A percentile compares a stretch with the other conserved stretches of the same genome.
These are phyloP conservation scores for Penicillium bialowiezense DNA, from an alignment of 495 filamentous ascomycete species.

Conservation along the genomic window DNA sequence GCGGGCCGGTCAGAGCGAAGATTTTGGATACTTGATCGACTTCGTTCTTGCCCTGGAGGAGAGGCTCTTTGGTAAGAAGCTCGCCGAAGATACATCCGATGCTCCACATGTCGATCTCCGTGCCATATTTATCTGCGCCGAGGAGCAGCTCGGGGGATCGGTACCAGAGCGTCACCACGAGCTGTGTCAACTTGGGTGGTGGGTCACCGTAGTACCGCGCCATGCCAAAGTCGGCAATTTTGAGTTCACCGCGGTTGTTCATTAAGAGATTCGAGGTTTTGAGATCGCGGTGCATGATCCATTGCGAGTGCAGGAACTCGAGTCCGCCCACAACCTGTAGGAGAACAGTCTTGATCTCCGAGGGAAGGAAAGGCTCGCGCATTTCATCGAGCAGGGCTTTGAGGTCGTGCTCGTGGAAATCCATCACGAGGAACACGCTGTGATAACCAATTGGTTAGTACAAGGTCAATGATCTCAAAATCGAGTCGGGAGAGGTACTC, in stretches of 20 bases:
- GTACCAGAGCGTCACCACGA: slow-evolving; percentile 98
- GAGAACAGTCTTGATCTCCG: slow-evolving; percentile 88
- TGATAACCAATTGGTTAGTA: slow-evolving; percentile 16
- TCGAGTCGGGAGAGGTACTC: slow-evolving; percentile 25
- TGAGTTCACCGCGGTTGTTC: slow-evolving; percentile 92
- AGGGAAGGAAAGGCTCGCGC: slow-evolving; percentile 88
- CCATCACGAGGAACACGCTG: slow-evolving; percentile 94
- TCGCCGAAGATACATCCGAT: slow-evolving; percentile 96
- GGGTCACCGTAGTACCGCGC: slow-evolving; percentile 86
- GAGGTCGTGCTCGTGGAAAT: slow-evolving; percentile 97
- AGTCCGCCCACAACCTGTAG: slow-evolving; percentile 79
- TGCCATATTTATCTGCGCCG: slow-evolving; percentile 72
- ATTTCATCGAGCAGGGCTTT: slow-evolving; percentile 92
- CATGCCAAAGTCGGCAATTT: slow-evolving; percentile 98
- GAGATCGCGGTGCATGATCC: slow-evolving; percentile 95
- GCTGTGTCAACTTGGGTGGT: slow-evolving; percentile 78
- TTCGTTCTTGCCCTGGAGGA: slow-evolving; percentile 91
- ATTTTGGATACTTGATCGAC: slow-evolving; percentile 83
- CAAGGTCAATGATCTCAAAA: not conserved
- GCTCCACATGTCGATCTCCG: slow-evolving; percentile 90
- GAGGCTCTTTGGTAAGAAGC: slow-evolving; percentile 75
- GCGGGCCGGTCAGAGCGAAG: slow-evolving; percentile 88
- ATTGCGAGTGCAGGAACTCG: slow-evolving; percentile 81
- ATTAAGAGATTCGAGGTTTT: slow-evolving; percentile 96
- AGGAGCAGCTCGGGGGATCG: slow-evolving; percentile 87